Evolutionary conservation across 257 asterid genomes (phyloP), one percentile per base, ranked within the genome.

Genomic region (Salvia hispanica): DNA sequence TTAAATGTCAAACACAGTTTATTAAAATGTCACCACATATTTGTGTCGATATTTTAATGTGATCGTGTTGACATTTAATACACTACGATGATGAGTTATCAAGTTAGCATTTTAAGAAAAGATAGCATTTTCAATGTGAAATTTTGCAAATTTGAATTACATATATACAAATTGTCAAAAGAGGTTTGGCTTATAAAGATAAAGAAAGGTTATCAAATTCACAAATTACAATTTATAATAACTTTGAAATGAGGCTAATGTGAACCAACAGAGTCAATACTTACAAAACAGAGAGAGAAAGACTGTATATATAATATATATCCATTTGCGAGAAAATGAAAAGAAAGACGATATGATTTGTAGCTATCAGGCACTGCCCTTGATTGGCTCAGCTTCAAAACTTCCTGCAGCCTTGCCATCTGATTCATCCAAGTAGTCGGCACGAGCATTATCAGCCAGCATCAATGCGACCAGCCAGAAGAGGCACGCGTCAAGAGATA

Each of bases 381-480:
- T 80, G n/a, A 80, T 15, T 37, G 62, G 33, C 40, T 72, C 87
- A 40, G 70, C 21, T 47, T 53, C 69, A 33, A 67, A 63, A 65
- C 39, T 52, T 31, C 21, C 56, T 3, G 73, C 83, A 28, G 53
- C 74, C 66, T 81, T 80, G 21, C 45, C 78, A 0, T 61, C 78
- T 0, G 71, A 48, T 25, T 82, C 98, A 12, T 74, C 91, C 11
- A 92, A 77, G 84, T 78, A 89, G 76, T 92, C 98, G 54, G 84
- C 81, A 7, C 98, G 95, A 25, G 86, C 87, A 48, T 92, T 92
- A 67, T 82, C 82, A 0, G 89, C 98, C 71, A 91, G 75, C 99
- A 94, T 91, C 79, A 94, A 64, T 0, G 95, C 82, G 8, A 94
- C 95, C 83, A 94, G 64, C 89, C 95, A 94, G 82, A 94, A 83